Conservation (phyloP, 2,329 filamentous ascomycete genomes). For the Apiospora sp. region DNA sequence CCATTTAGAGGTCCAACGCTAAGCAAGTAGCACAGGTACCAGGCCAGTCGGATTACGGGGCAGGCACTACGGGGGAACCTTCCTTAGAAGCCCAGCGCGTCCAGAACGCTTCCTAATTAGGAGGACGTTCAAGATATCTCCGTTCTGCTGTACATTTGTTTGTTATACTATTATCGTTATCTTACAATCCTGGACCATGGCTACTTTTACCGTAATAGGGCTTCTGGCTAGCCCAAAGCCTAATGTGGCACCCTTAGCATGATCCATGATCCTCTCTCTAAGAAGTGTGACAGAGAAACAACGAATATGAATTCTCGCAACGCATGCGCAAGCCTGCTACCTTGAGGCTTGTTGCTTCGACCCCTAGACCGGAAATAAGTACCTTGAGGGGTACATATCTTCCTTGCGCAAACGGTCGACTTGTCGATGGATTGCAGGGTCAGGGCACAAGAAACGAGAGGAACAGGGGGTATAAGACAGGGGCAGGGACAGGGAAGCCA, state of each 20-base stretch:
- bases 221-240: not conserved
- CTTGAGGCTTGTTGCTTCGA: not conserved
- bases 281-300: not conserved
- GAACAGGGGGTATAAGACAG: not conserved
- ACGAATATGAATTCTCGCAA: not conserved
- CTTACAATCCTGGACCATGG: not conserved
- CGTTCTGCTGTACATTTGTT: not conserved
- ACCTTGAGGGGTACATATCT: not conserved
- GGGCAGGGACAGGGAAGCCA: constrained; percentile 10
- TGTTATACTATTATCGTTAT: not conserved
- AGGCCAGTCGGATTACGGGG: constrained; percentile 16
- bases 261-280: not conserved
- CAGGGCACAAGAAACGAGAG: constrained; percentile 1
- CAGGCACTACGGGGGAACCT: not conserved
- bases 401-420: not conserved
- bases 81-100: not conserved
- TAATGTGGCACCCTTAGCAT: not conserved
- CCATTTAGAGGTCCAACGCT: constrained; percentile 6
- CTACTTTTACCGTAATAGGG: not conserved
- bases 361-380: not conserved
- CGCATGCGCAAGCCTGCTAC: not conserved
- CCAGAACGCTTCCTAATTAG: constrained; percentile 5
- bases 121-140: not conserved
- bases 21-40: constrained; percentile 17
- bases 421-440: constrained; percentile 9